phyloP scores from a whole-genome alignment of 2,329 filamentous ascomycete species.

The Ophiocordyceps robertsii region DNA sequence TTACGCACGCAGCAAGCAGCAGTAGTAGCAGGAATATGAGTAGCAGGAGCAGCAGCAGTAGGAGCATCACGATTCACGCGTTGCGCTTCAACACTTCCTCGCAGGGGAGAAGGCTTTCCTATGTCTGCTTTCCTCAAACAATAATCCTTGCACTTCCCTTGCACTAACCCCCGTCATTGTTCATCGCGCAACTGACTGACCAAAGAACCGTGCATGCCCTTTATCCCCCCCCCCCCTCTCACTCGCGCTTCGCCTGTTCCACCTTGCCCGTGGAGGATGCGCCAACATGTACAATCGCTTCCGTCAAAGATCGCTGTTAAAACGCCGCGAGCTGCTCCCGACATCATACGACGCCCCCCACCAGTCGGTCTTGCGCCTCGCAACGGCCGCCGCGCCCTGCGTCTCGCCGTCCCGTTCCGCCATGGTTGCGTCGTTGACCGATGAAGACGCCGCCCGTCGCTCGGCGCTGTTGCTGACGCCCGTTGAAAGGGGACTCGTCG shows the following conservation, averaged over 20 bases:
- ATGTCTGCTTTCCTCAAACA: background rate
- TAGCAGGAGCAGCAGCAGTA: too few species aligned
- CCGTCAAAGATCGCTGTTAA: too few species aligned
- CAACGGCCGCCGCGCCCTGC: background rate
- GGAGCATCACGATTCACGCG: too few species aligned
- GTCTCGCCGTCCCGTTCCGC: background rate
- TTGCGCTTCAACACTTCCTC: background rate
- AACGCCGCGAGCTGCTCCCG: too few species aligned
- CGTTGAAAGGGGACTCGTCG: too few species aligned
- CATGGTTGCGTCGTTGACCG: too few species aligned
- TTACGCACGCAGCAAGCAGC: too few species aligned
- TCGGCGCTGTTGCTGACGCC: background rate
- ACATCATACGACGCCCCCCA: background rate
- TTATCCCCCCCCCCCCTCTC: too few species aligned
- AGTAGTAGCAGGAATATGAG: background rate
- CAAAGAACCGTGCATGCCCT: background rate
- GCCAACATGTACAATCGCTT: too few species aligned
- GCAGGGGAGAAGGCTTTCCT: background rate
- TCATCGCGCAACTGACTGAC: background rate
- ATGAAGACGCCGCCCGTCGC: too few species aligned
- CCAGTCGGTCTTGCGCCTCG: slow-evolving; percentile 3
- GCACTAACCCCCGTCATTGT: background rate
- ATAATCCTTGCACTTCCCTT: background rate
- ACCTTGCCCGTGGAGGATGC: too few species aligned
- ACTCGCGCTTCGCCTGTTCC: too few species aligned